Evolutionary conservation across 2,329 filamentous ascomycete genomes (phyloP).

Genomic region (Penicillium sp.): DNA sequence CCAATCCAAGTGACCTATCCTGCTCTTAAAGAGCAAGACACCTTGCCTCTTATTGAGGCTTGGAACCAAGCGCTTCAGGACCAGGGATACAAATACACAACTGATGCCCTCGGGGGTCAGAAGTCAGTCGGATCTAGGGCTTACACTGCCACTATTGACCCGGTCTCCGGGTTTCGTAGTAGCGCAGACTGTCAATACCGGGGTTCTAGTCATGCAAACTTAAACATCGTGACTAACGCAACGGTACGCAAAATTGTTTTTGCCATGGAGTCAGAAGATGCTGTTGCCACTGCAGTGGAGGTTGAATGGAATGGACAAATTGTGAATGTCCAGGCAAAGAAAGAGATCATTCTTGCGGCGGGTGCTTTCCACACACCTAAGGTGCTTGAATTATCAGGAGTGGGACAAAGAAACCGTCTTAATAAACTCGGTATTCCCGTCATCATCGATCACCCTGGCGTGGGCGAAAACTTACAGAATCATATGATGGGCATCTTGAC

Average conservation of each 20-base stretch:
- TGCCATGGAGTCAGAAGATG: neutral
- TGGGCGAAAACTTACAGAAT: constrained; percentile 44
- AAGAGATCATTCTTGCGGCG: constrained; percentile 47
- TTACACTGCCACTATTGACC: constrained; percentile 16
- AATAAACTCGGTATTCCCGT: constrained; percentile 40
- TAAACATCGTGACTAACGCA: constrained; percentile 13
- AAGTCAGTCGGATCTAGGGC: constrained; percentile 10
- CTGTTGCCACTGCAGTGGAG: constrained; percentile 4
- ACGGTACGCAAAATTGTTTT: constrained; percentile 15
- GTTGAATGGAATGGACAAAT: constrained; percentile 1
- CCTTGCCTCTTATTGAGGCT: constrained; percentile 5
- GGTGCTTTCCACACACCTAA: constrained; percentile 45
- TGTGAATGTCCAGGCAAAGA: constrained; percentile 10
- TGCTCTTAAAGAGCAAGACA: neutral
- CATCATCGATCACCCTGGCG: constrained; percentile 49
- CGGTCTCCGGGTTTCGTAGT: constrained; percentile 13
- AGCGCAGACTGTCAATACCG: constrained; percentile 16
- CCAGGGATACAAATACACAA: constrained; percentile 3
- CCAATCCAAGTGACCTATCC: constrained; percentile 17
- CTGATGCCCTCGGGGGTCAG: constrained; percentile 7
- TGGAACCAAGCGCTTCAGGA: constrained; percentile 17
- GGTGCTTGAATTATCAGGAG: constrained; percentile 53
- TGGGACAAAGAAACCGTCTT: constrained; percentile 45
- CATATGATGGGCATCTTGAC: constrained; percentile 23
- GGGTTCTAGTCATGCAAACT: constrained; percentile 6